Evolutionary conservation across 768 basidiomycete genomes (phyloP).

Genomic region (Punctularia strigosozonata): DNA sequence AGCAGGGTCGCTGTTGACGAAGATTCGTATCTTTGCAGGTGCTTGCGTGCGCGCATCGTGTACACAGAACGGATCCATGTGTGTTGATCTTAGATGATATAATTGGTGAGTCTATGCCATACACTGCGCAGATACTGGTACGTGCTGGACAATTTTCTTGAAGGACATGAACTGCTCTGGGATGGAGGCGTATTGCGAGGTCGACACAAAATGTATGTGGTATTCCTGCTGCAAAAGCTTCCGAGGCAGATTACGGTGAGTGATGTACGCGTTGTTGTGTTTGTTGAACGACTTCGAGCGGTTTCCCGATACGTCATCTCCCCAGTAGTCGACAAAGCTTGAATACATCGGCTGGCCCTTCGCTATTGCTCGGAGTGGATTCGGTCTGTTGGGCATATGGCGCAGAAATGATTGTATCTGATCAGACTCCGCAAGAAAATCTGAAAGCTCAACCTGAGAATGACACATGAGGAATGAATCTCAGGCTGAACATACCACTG

Average conservation of each 20-base stretch:
- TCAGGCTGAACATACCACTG: background rate
- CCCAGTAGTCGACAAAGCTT: constrained; percentile 1
- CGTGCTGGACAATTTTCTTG: constrained; percentile 4
- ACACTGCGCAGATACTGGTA: background rate
- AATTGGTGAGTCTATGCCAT: background rate
- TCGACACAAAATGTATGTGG: constrained; percentile 6
- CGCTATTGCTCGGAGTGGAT: background rate
- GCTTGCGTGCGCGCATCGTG: constrained; percentile 15
- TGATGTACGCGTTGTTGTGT: constrained; percentile 6
- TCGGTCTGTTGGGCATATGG: background rate
- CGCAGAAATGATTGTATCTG: background rate
- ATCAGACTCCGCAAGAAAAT: background rate
- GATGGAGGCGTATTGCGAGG: constrained; percentile 7
- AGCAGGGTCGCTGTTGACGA: constrained; percentile 12
- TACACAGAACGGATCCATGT: constrained; percentile 19
- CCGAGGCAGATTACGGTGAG: constrained; percentile 6
- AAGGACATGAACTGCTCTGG: constrained; percentile 7
- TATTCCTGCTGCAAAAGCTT: constrained; percentile 8
- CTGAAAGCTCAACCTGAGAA: background rate
- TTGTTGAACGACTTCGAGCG: constrained; percentile 7
- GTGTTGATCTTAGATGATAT: constrained; percentile 16
- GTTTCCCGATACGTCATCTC: constrained; percentile 5
- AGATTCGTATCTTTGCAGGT: constrained; percentile 9
- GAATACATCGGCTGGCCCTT: constrained; percentile 1
- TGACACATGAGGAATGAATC: no score